Base-by-base conservation (phyloP, 2,329 filamentous ascomycete species). In the Aciculosporium take region DNA sequence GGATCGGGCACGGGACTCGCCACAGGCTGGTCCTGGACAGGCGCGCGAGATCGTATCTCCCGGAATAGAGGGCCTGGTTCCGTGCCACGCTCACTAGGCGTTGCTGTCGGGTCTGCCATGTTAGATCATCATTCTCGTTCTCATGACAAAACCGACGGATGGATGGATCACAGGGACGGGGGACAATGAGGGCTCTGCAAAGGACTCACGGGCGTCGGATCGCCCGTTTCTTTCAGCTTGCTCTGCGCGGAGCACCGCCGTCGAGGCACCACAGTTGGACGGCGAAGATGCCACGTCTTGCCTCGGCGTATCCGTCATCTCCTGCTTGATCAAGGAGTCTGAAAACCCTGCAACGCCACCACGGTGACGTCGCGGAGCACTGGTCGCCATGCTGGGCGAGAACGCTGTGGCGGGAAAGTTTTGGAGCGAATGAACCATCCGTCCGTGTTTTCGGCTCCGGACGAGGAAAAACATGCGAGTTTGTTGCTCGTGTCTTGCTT, bases 131-230 rank as follows among this genome's bases (percentile, higher is more conserved):
- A 21, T 1, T 7, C 4, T n/a, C 7, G 31, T 17, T 12, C 27
- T 23, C 10, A 36, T 17, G 13, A 1, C 20, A 15, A 9, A 12
- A 18, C 32, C 28, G 28, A 8, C 27, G 10, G 20, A 20, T n/a
- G n/a, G n/a, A n/a, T n/a, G 13, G 2, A 32, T 20, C 7, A 30
- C 6, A 27, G 27, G n/a, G n/a, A n/a, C n/a, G n/a, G n/a, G n/a
- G n/a, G n/a, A n/a, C n/a, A n/a, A n/a, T n/a, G n/a, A n/a, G n/a
- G n/a, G n/a, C n/a, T n/a, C n/a, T n/a, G 9, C 20, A 3, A 15
- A 29, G 15, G 15, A 61, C 62, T 56, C 45, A 63, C 62, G 62
- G 25, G 62, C 62, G 52, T 64, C 55, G 23, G 62, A 65, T 42
- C 62, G 52, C 15, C 51, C 52, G 18, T 54, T 48, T 5, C 49